phyloP scores from a whole-genome alignment of 257 asterid genomes.

The Petunia axillaris region DNA sequence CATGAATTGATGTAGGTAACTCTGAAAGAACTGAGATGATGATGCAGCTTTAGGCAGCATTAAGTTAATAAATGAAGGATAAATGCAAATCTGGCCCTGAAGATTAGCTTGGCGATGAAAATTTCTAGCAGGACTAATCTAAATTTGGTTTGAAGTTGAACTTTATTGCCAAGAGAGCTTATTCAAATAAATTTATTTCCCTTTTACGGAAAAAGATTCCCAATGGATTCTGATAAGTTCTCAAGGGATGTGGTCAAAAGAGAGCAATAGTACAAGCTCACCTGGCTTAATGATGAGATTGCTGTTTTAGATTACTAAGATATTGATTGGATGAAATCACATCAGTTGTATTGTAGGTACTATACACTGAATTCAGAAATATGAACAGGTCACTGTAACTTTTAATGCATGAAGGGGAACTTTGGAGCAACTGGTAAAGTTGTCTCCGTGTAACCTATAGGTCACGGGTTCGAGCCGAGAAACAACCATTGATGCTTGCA shows the following conservation, averaged over 20 bases:
- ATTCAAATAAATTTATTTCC: not conserved
- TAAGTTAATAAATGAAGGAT: not conserved
- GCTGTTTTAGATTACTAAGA: not conserved
- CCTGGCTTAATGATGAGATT: not conserved
- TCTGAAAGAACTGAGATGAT: slow-evolving; percentile 7
- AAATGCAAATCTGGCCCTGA: slow-evolving; percentile 4
- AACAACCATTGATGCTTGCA: no score
- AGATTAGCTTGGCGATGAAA: no score
- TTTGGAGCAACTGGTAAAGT: no score
- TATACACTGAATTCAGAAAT: not conserved
- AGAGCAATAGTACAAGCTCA: not conserved
- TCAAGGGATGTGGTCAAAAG: not conserved
- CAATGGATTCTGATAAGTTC: not conserved
- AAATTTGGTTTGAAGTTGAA: not conserved
- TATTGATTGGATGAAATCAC: not conserved
- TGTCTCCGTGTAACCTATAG: no score
- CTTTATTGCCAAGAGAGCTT: not conserved
- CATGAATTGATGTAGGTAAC: not conserved
- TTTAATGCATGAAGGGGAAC: not conserved
- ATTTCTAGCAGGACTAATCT: no score
- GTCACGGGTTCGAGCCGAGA: no score
- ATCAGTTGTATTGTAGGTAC: slow-evolving; percentile 12
- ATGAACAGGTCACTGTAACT: not conserved
- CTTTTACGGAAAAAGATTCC: not conserved
- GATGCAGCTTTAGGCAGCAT: not conserved